Evolutionary conservation across 148 eudicot species (phyloP), one percentile per base, ranked within the genome.

Genomic region (Dysphania ambrosioides): DNA sequence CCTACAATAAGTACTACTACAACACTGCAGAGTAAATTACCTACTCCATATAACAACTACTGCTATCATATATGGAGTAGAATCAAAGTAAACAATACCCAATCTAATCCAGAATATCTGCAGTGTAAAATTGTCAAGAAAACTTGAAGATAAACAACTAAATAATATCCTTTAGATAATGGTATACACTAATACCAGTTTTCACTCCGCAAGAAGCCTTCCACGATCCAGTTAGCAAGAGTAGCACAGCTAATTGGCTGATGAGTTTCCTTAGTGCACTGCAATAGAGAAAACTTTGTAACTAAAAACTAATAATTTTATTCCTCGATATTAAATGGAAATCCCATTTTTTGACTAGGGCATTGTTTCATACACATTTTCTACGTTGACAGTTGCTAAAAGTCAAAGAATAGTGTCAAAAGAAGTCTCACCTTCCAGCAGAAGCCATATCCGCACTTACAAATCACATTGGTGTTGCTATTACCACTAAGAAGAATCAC

Each of bases 221-320:
- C 82, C 19, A n/a, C 6, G 0, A 11, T 13, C 82, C 78, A 79
- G 40, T 10, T 27, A 3, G 23, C 32, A 49, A 29, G 49, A 21
- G 32, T 8, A 3, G 26, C 1, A 51, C 82, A 79, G 27, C 34
- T 30, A 1, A 49, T 5, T 6, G 82, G 82, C 5, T 79, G 64
- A 41, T 79, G 82, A 8, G 78, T 26, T 42, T 79, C 82, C 53
- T 62, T 62, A 7, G 29, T 13, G 53, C 82, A 79, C 78, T 79
- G 57, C 65, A 74, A 30, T 13, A 69, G 58, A 42, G 62, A 47
- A 73, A 73, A 4, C 24, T 8, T n/a, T 7, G 21, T 34, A n/a
- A 9, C 1, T 18, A 19, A 53, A 0, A 32, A 63, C 40, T 34
- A 16, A n/a, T n/a, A 63, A 34, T 29, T 7, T 6, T 59, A 38